Evolutionary conservation across 139 green algal genomes (phyloP), one percentile per base, ranked within the genome.

Genomic region (Picochlorum sp.): DNA sequence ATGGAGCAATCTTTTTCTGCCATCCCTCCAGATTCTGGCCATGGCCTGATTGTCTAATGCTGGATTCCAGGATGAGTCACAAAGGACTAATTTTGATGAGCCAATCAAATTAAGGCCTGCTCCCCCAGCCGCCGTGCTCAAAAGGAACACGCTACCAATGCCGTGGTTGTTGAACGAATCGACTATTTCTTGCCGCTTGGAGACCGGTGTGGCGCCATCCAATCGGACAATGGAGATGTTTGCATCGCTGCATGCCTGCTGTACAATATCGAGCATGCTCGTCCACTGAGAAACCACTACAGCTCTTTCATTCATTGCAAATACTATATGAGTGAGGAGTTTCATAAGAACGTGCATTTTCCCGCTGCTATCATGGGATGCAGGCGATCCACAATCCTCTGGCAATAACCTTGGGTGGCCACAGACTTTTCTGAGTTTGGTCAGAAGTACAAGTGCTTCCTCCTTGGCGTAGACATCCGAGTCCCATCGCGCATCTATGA

Each of bases 71-170:
- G 86, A 66, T 14, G 28, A 76, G 71, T 90, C 82, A 49, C 83
- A 77, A 24, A 91, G 77, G 20, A 85, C 75, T 21, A 94, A 77
- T 45, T 75, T 69, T 61, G 77, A 87, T 28, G 87, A 88, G 5
- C 90, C 88, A 10, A 89, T 79, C 34, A 96, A 72, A 74, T 96
- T 96, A 4, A 97, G 79, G 9, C 90, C 90, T 11, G 84, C 89
- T 26, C 90, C 90, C 18, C 90, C 90, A 28, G 90, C 90, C 1
- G 75, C 66, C 9, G 86, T 89, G 24, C 84, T 93, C 49, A 97
- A 83, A 59, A 97, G 62, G 69, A 92, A 94, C 32, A 94, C 83
- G 73, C 89, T 78, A 37, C 49, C 62, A 7, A 45, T 6, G 15
- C 15, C 49, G 23, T 76, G 63, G 15, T 24, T 51, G 70, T 95